Percentiles rank a stretch among this genome's conserved stretches.
Evolutionary conservation across 2,329 filamentous ascomycete species (phyloP).

Genomic region (Trichoderma asperellum): DNA sequence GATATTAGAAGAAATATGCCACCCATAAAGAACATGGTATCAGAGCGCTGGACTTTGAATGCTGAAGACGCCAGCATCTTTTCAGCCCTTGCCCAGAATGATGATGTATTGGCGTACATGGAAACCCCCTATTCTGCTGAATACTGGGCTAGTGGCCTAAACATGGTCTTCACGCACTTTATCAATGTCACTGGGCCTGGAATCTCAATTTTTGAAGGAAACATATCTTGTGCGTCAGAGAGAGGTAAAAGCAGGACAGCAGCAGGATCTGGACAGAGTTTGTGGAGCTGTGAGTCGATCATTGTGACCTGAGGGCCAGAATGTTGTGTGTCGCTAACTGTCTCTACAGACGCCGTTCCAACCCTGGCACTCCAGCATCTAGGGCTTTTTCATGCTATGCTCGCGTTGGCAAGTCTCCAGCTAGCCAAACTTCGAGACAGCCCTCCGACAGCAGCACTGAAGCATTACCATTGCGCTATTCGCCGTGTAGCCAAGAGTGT

Average conservation of each 20-base stretch:
- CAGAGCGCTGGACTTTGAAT: constrained; percentile 35
- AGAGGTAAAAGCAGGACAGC: constrained; percentile 60
- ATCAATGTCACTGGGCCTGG: constrained; percentile 84
- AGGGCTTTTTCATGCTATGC: constrained; percentile 86
- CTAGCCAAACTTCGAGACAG: constrained; percentile 79
- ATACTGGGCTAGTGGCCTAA: constrained; percentile 77
- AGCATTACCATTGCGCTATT: constrained; percentile 88
- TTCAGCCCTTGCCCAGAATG: constrained; percentile 51
- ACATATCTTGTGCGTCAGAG: constrained; percentile 72
- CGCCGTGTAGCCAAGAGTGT: constrained; percentile 78
- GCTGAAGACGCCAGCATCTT: constrained; percentile 56
- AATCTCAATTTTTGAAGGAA: constrained; percentile 85
- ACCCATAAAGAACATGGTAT: constrained; percentile 45
- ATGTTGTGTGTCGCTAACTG: background rate
- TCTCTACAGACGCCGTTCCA: constrained; percentile 69
- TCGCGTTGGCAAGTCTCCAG: constrained; percentile 84
- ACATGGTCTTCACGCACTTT: constrained; percentile 88
- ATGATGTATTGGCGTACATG: constrained; percentile 66
- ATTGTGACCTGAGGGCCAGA: background rate
- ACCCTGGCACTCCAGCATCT: constrained; percentile 81
- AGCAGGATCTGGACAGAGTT: constrained; percentile 65
- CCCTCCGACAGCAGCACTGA: constrained; percentile 78
- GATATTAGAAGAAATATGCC: constrained; percentile 44
- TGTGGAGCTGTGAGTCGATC: constrained; percentile 64
- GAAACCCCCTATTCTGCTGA: constrained; percentile 70